phyloP scores from a whole-genome alignment of 495 filamentous ascomycete genomes.

The Penicillium parvum region DNA sequence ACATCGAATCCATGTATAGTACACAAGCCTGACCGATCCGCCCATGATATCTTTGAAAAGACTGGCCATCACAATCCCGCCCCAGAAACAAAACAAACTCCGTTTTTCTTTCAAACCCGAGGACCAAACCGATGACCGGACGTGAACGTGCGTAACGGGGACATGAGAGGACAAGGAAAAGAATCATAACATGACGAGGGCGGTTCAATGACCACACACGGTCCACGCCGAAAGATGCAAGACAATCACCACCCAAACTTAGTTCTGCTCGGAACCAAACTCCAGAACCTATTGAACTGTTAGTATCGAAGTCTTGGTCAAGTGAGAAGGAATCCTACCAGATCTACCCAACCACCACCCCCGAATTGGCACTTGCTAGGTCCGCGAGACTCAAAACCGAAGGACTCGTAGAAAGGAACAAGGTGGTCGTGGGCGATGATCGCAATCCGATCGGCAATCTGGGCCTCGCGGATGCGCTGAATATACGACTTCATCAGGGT shows the following conservation, averaged over 20 bases:
- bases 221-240: constrained; percentile 25
- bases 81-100: constrained; percentile 22
- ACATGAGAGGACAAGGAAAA: constrained; percentile 12
- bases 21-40: constrained; percentile 19
- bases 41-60: constrained; percentile 12
- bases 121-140: constrained; percentile 25
- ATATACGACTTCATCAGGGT: constrained; percentile 72
- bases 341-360: constrained; percentile 75
- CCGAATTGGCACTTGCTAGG: constrained; percentile 62
- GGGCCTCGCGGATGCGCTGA: constrained; percentile 61
- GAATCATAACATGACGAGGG: constrained; percentile 4
- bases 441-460: constrained; percentile 65
- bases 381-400: constrained; percentile 69
- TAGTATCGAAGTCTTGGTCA: constrained; percentile 9
- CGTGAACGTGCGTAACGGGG: constrained; percentile 23
- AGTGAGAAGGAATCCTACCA: constrained; percentile 23
- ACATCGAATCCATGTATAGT: constrained; percentile 26
- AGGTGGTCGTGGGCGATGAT: constrained; percentile 73
- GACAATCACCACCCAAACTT: constrained; percentile 3
- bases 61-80: constrained; percentile 19
- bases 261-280: constrained; percentile 23
- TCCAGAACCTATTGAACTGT: constrained; percentile 29
- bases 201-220: constrained; percentile 11
- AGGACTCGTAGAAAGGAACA: constrained; percentile 67
- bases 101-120: constrained; percentile 23